Percentiles rank a stretch among this genome's conserved stretches.
Evolutionary conservation across 805 yeast genomes (phyloP).

Genomic region (Candida ponderosae): DNA sequence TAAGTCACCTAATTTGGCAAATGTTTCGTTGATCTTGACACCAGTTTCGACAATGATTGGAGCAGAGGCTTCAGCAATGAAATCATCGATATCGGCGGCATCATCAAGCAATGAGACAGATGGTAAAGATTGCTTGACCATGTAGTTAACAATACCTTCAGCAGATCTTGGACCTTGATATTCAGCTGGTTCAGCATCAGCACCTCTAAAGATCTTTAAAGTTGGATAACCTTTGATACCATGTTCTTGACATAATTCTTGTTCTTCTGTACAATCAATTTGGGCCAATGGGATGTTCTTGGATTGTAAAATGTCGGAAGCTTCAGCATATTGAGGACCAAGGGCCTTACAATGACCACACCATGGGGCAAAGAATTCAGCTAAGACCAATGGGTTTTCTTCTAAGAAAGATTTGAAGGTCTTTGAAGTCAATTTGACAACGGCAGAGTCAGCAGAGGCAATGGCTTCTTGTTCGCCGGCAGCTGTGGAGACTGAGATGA

Average conservation of each 20-base stretch:
- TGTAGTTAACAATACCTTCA: constrained; percentile 65
- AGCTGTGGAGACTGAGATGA: constrained; percentile 20
- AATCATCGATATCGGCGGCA: constrained; percentile 40
- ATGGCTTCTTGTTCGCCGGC: constrained; percentile 50
- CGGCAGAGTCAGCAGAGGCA: constrained; percentile 82
- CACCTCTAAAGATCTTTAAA: constrained; percentile 60
- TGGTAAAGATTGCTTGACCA: constrained; percentile 80
- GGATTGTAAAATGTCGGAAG: constrained; percentile 55
- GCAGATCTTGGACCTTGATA: constrained; percentile 85
- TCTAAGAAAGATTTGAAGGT: constrained; percentile 59
- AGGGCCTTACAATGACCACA: constrained; percentile 92
- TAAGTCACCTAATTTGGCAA: constrained; percentile 49
- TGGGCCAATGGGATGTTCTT: constrained; percentile 71
- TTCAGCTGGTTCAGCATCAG: constrained; percentile 38
- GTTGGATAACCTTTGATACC: constrained; percentile 82
- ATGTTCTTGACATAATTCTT: constrained; percentile 57
- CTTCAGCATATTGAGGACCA: constrained; percentile 73
- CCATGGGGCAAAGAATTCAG: constrained; percentile 95
- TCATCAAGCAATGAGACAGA: constrained; percentile 48
- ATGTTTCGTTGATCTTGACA: constrained; percentile 45
- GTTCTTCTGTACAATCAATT: constrained; percentile 77
- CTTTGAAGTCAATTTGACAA: constrained; percentile 65
- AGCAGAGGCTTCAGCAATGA: constrained; percentile 38
- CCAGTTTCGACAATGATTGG: constrained; percentile 52
- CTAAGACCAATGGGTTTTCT: constrained; percentile 70